These are phyloP conservation scores for Entomortierella chlamydospora DNA, from an alignment of 192 early-diverging fungal species.

Conservation along the genomic window DNA sequence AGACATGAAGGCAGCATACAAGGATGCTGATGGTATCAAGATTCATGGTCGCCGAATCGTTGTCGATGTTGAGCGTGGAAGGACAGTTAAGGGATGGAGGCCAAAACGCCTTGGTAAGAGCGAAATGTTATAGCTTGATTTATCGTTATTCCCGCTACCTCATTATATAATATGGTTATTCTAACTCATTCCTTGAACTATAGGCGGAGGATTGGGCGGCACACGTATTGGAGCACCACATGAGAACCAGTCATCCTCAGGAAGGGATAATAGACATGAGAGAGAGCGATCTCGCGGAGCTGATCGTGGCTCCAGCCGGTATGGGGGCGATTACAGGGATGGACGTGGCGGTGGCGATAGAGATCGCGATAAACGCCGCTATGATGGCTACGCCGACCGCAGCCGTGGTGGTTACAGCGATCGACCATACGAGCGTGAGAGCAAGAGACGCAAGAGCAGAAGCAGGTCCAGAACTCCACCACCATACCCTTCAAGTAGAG, in stretches of 20 bases:
- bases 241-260: conserved; percentile 63
- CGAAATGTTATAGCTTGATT: background rate
- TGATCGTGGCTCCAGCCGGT: conserved; percentile 17
- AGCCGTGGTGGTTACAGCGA: conserved; percentile 62
- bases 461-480: conserved; percentile 48
- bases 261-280: conserved; percentile 56
- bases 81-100: conserved; percentile 96
- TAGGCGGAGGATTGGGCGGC: conserved; percentile 81
- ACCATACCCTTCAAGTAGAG: conserved; percentile 27
- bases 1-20: conserved; percentile 74
- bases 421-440: conserved; percentile 44
- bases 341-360: conserved; percentile 51
- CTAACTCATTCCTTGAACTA: background rate
- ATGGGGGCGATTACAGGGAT: conserved; percentile 26
- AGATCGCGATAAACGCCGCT: conserved; percentile 49
- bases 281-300: conserved; percentile 42
- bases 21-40: conserved; percentile 90
- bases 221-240: conserved; percentile 72
- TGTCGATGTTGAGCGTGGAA: conserved; percentile 95
- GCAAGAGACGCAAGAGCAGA: conserved; percentile 51
- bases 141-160: background rate
- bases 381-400: conserved; percentile 50
- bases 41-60: conserved; percentile 86
- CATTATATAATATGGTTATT: background rate
- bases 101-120: conserved; percentile 80